Evolutionary conservation across 345 rosid species (phyloP), one percentile per base, ranked within the genome.

Genomic region (Chamaenerion angustifolium): DNA sequence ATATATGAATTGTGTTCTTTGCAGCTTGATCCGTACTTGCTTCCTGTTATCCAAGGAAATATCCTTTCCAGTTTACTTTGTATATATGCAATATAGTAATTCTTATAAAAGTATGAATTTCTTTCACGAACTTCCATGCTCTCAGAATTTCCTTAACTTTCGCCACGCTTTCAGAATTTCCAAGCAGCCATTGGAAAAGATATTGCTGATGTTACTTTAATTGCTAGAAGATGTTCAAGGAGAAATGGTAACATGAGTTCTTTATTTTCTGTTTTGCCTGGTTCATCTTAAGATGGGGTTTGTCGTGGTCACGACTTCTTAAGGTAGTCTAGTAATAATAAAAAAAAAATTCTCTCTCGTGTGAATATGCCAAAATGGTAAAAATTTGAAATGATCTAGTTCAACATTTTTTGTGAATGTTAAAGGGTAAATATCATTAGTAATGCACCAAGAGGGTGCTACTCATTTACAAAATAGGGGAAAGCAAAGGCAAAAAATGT

Each of bases 161-260:
- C 21, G 57, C 58, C 64, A 87, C 80, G 86, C 67, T 92, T 87
- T 60, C 77, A 82, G 56, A 70, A 81, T 67, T 92, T 92, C 56
- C 96, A 92, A 76, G 69, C 96, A 23, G 96, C 95, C 68, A 69
- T 92, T 64, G 98, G 95, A 48, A 79, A 66, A 73, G 96, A 82
- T 31, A 84, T 87, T 64, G 71, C 67, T 67, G 84, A 84, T 49
- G 71, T 92, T 63, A 84, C 94, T 43, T 71, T 92, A 51, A 79
- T 92, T 57, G 94, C 98, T 45, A 77, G 98, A 89, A 78, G 98
- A 69, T 87, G 98, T 66, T 82, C 93, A 1, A 75, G 98, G 68
- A 82, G 96, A 82, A 92, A 77, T 65, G 98, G 98, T 92, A 80
- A 37, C 19, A 14, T 52, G 58, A 48, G 58, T 61, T 14, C 35